phyloP scores from a whole-genome alignment of 1,284 basidiomycete species.

The Volvariella surrecta region DNA sequence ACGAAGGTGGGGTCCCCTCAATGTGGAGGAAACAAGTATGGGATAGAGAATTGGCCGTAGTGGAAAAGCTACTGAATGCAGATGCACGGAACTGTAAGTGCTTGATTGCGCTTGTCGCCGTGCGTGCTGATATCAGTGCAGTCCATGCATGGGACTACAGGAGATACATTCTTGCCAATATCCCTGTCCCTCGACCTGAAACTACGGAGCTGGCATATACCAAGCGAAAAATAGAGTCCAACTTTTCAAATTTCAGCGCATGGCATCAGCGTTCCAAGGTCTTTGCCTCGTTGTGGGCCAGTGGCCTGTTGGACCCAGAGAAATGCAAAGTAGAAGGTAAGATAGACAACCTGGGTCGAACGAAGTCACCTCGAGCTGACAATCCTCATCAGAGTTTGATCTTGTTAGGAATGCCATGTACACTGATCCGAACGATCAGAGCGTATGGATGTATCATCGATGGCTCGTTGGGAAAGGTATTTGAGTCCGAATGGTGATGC shows the following conservation, averaged over 20 bases:
- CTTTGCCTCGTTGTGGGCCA: slow-evolving; percentile 60
- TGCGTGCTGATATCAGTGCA: slow-evolving; percentile 21
- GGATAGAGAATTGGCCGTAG: slow-evolving; percentile 77
- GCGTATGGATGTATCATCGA: slow-evolving; percentile 96
- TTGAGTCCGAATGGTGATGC: slow-evolving; percentile 2
- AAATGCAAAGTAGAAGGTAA: slow-evolving; percentile 60
- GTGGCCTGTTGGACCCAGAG: slow-evolving; percentile 37
- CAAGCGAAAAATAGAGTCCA: slow-evolving; percentile 84
- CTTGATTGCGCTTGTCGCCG: background rate
- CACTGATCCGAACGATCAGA: slow-evolving; percentile 94
- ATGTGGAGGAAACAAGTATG: slow-evolving; percentile 73
- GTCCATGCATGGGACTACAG: slow-evolving; percentile 93
- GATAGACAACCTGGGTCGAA: slow-evolving; percentile 12
- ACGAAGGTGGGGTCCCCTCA: slow-evolving; percentile 30
- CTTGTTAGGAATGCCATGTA: slow-evolving; percentile 92
- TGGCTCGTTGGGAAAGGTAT: slow-evolving; percentile 84
- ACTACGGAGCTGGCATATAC: slow-evolving; percentile 75
- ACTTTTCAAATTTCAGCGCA: slow-evolving; percentile 97
- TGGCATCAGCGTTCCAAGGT: slow-evolving; percentile 97
- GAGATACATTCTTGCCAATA: slow-evolving; percentile 69
- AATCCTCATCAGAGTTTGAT: slow-evolving; percentile 65
- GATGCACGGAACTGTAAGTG: slow-evolving; percentile 86
- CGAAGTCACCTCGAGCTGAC: slow-evolving; percentile 1
- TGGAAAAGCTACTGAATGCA: slow-evolving; percentile 83
- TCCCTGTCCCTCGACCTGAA: slow-evolving; percentile 48